phyloP scores from a whole-genome alignment of 2,329 filamentous ascomycete species.

The Diaporthe sp. region DNA sequence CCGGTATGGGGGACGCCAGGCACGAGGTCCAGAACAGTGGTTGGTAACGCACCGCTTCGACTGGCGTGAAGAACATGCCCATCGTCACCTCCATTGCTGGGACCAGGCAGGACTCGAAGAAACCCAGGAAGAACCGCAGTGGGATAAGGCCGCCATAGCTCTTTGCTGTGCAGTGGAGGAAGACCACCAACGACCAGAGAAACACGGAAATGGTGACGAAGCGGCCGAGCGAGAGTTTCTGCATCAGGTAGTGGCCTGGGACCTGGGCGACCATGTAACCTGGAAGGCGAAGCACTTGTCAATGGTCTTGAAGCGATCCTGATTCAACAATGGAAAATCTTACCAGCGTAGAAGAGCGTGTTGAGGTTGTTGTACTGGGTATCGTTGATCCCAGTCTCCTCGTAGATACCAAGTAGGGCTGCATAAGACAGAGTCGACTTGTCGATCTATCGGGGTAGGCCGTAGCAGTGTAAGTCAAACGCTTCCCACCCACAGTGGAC shows the following conservation, averaged over 20 bases:
- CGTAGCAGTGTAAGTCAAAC: neutral
- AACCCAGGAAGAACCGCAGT: conserved; percentile 49
- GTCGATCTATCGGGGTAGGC: conserved; percentile 44
- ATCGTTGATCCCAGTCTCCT: conserved; percentile 50
- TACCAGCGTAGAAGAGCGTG: conserved; percentile 55
- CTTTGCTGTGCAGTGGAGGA: conserved; percentile 50
- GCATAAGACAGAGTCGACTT: conserved; percentile 53
- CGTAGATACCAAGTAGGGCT: conserved; percentile 52
- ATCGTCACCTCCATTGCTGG: conserved; percentile 54
- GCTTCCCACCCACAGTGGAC: too few species aligned
- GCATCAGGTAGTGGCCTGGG: conserved; percentile 53
- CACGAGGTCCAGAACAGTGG: conserved; percentile 48
- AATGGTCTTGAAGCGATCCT: neutral
- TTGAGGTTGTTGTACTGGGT: conserved; percentile 53
- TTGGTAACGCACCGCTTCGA: conserved; percentile 47
- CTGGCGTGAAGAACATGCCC: conserved; percentile 50
- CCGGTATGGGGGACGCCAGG: conserved; percentile 48
- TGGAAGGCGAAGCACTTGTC: conserved; percentile 18
- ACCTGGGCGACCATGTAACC: conserved; percentile 50
- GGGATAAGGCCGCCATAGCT: conserved; percentile 49
- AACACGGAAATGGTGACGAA: conserved; percentile 48
- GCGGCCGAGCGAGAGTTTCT: conserved; percentile 49
- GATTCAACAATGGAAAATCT: neutral
- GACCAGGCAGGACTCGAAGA: conserved; percentile 48
- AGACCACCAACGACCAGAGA: conserved; percentile 48